phyloP scores from a whole-genome alignment of 2,329 filamentous ascomycete species.

The Polychaeton citri region DNA sequence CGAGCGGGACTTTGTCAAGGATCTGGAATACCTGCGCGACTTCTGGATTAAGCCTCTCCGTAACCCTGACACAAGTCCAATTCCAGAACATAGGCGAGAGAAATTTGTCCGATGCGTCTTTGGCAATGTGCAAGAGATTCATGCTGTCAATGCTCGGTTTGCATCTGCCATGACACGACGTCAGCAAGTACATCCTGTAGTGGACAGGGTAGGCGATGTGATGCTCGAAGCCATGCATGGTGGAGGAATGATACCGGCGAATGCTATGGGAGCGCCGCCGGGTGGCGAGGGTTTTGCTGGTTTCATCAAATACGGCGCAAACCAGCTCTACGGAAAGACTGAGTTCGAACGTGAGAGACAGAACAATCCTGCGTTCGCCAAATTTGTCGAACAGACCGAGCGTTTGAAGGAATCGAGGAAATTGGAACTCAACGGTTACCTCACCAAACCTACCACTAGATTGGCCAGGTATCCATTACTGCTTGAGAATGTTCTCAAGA shows the following conservation, averaged over 20 bases:
- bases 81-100: conserved; percentile 75
- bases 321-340: conserved; percentile 91
- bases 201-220: conserved; percentile 81
- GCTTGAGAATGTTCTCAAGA: conserved; percentile 81
- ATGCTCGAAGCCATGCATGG: conserved; percentile 66
- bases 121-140: conserved; percentile 89
- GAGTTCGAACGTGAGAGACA: conserved; percentile 95
- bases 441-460: conserved; percentile 94
- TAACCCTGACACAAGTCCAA: conserved; percentile 64
- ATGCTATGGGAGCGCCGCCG: not conserved
- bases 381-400: conserved; percentile 94
- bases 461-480: conserved; percentile 86
- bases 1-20: conserved; percentile 96
- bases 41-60: conserved; percentile 96
- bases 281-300: conserved; percentile 66
- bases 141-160: conserved; percentile 78
- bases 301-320: conserved; percentile 92
- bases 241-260: not conserved
- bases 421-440: conserved; percentile 89
- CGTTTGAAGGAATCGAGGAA: conserved; percentile 92
- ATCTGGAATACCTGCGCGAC: conserved; percentile 90
- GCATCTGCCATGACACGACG: conserved; percentile 78
- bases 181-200: conserved; percentile 82
- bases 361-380: conserved; percentile 68
- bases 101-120: conserved; percentile 91